phyloP scores from a whole-genome alignment of 305 asterid species.

The Coffea humblotiana region DNA sequence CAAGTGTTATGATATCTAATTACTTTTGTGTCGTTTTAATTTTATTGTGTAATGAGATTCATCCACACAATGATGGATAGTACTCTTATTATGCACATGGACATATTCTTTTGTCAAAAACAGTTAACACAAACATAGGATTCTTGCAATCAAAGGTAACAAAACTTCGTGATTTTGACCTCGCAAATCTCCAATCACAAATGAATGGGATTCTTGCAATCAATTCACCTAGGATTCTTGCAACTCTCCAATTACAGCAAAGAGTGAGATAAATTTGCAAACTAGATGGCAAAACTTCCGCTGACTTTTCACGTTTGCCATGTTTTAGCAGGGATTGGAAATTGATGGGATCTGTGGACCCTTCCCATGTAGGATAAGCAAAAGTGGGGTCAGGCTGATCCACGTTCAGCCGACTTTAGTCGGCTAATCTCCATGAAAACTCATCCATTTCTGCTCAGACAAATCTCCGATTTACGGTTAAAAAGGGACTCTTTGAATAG shows the following conservation, averaged over 20 bases:
- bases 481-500: no score
- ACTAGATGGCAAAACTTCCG: not conserved
- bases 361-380: conserved; percentile 10
- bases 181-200: not conserved
- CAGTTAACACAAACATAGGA: not conserved
- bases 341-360: conserved; percentile 12
- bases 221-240: not conserved
- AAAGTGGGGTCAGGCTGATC: conserved; percentile 11
- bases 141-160: not conserved
- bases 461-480: no score
- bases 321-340: not conserved
- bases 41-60: no score
- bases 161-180: not conserved
- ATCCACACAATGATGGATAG: not conserved
- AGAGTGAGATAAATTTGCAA: not conserved
- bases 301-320: not conserved
- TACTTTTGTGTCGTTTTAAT: no score
- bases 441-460: not conserved
- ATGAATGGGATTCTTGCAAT: not conserved
- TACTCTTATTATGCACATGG: not conserved
- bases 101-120: not conserved
- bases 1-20: not conserved
- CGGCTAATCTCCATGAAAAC: conserved; percentile 31
- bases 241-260: not conserved
- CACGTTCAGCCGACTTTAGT: conserved; percentile 31